Evolutionary conservation across 148 eudicot genomes (phyloP), one percentile per base, ranked within the genome.

Genomic region (Cornus controversa): DNA sequence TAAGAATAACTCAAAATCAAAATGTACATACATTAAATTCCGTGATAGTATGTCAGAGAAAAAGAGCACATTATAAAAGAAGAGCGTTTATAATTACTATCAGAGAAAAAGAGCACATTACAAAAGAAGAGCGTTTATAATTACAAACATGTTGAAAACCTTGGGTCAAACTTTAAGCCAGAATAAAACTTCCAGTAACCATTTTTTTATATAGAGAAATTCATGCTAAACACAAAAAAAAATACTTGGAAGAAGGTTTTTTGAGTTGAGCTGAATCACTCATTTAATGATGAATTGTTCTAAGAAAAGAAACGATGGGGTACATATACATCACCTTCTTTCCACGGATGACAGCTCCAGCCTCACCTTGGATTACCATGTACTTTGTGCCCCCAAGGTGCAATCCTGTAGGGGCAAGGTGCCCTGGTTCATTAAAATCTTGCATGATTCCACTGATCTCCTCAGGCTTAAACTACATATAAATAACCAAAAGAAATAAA

Each of bases 291-390:
- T 15, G 27, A 40, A 22, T 18, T 71, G 11, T 9, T 9, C 28
- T 10, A 1, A 26, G 25, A 11, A 20, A 14, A 14, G 25, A 31
- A 58, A 66, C 36, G 34, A 9, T 15, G 57, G 20, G 57, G 57
- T 22, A 60, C 24, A 50, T 53, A 24, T 31, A 25, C 9, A 82
- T 65, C 69, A 89, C 92, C 90, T 87, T 89, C 80, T 89, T 87
- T 78, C 90, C 92, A n/a, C 92, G 83, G 47, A 89, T 87, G 63
- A 89, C 90, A 79, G 88, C 88, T 37, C 84, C 79, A 67, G 88
- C 76, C 67, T 89, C 92, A 28, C 92, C 92, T 73, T 89, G 92
- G 64, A 89, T 86, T 22, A 87, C 88, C 92, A 85, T 89, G 81
- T 85, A 86, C 66, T 89, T 89, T 0, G 69, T 58, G 34, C 92